Evolutionary conservation across 2,329 filamentous ascomycete genomes (phyloP).

Genomic region (Stemphylium beticola): DNA sequence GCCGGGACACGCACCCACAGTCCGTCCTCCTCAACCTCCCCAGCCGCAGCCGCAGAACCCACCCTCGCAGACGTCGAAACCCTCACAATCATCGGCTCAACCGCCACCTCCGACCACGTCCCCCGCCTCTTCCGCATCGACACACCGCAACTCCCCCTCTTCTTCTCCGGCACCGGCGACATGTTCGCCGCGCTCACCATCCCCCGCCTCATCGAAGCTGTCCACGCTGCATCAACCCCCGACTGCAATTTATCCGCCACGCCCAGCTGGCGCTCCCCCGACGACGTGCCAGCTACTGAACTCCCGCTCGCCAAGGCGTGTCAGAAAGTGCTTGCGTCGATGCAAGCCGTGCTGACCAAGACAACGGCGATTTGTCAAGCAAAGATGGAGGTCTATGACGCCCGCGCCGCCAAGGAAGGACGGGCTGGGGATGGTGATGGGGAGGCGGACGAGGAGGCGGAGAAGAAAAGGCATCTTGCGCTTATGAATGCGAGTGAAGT

Average conservation of each 20-base stretch:
- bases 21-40: slow-evolving; percentile 27
- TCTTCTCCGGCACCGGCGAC: slow-evolving; percentile 95
- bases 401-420: slow-evolving; percentile 55
- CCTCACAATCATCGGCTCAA: slow-evolving; percentile 79
- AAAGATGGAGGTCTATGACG: slow-evolving; percentile 61
- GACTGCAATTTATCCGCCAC: slow-evolving; percentile 56
- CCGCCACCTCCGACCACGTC: slow-evolving; percentile 66
- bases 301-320: slow-evolving; percentile 83
- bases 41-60: slow-evolving; percentile 9
- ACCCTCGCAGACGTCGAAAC: slow-evolving; percentile 38
- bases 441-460: slow-evolving; percentile 47
- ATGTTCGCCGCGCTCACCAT: slow-evolving; percentile 97
- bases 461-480: slow-evolving; percentile 69
- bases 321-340: slow-evolving; percentile 87
- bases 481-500: slow-evolving; percentile 88
- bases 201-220: slow-evolving; percentile 84
- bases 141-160: slow-evolving; percentile 86
- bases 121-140: slow-evolving; percentile 88
- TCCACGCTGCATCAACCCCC: slow-evolving; percentile 53
- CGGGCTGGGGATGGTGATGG: slow-evolving; percentile 53
- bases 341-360: slow-evolving; percentile 81
- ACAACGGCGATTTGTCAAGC: slow-evolving; percentile 70
- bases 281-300: slow-evolving; percentile 70
- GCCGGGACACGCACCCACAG: slow-evolving; percentile 30
- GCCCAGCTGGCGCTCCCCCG: slow-evolving; percentile 76